Evolutionary conservation across 176 grass and related monocot species (phyloP), one percentile per base, ranked within the genome.

Genomic region (Cenchrus americanus): DNA sequence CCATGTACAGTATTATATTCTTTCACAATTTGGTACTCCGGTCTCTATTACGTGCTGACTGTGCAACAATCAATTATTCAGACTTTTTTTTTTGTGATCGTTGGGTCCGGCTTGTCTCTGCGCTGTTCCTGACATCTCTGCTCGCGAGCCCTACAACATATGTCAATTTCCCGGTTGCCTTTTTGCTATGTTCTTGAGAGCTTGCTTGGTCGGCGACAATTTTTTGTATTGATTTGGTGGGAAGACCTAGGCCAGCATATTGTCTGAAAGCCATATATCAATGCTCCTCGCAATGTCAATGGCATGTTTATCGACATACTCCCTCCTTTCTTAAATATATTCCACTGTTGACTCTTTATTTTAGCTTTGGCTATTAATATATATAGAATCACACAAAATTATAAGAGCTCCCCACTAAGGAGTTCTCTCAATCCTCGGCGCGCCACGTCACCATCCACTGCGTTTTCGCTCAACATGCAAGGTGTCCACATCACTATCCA

Each of bases 181-280:
- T 71, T 71, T 71, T 71, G 66, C 68, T 71, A 44, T 9, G 66
- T 44, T 67, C 15, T 17, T 37, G 30, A 66, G 13, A 66, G 15
- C 63, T 40, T 0, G 43, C 3, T 55, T 67, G 10, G 4, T 26
- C 51, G 4, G 11, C 23, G 13, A 62, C 22, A 27, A 6, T 14
- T 26, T 14, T 27, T 60, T 60, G 8, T 12, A 37, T 23, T 22
- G 9, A 69, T 19, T 22, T 10, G 15, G 7, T 69, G 18, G 18
- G 18, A 42, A 44, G 5, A n/a, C 1, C 47, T 21, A 57, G 21
- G 19, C 18, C 23, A 48, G 21, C 15, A 0, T 14, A 7, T 14
- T 8, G 3, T 43, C 6, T n/a, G 4, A 23, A 41, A 24, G 3
- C 21, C 0, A 9, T 17, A 26, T 69, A 69, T 10, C 55, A 44